A percentile compares a stretch with the other conserved stretches of the same genome.
Evolutionary conservation across 2,329 filamentous ascomycete genomes (phyloP).

Genomic region (Stemphylium vesicarium): DNA sequence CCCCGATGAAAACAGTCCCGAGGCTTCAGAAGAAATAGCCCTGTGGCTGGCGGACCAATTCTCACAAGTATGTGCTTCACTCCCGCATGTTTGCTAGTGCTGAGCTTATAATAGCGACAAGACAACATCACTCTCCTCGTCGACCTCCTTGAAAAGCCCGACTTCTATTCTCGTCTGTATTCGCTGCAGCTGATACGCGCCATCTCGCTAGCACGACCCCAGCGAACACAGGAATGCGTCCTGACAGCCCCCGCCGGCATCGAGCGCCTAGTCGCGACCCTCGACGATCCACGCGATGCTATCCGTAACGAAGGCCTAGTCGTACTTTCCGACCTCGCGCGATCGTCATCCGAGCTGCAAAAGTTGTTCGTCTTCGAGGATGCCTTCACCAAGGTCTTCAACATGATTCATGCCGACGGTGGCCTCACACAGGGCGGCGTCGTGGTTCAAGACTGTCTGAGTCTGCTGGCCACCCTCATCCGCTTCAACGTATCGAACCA

Average conservation of each 20-base stretch:
- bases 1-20: constrained; percentile 70
- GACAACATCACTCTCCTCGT: constrained; percentile 93
- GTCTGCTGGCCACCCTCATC: constrained; percentile 86
- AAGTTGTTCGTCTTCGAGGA: constrained; percentile 96
- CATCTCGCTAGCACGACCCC: constrained; percentile 82
- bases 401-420: constrained; percentile 81
- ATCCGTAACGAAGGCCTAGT: constrained; percentile 82
- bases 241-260: constrained; percentile 88
- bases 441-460: constrained; percentile 90
- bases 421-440: constrained; percentile 82
- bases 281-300: constrained; percentile 86
- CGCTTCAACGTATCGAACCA: constrained; percentile 90
- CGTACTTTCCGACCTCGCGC: constrained; percentile 87
- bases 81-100: constrained; percentile 40
- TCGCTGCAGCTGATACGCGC: constrained; percentile 87
- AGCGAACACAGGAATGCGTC: constrained; percentile 93
- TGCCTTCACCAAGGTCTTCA: constrained; percentile 86
- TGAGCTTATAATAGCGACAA: constrained; percentile 73
- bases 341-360: constrained; percentile 84
- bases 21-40: constrained; percentile 94
- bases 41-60: constrained; percentile 98
- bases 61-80: constrained; percentile 69
- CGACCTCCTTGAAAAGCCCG: constrained; percentile 82
- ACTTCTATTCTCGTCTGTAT: constrained; percentile 92
- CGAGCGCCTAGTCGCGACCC: constrained; percentile 78